phyloP scores from a whole-genome alignment of 2,329 filamentous ascomycete genomes.

The Penicillium digitatum region DNA sequence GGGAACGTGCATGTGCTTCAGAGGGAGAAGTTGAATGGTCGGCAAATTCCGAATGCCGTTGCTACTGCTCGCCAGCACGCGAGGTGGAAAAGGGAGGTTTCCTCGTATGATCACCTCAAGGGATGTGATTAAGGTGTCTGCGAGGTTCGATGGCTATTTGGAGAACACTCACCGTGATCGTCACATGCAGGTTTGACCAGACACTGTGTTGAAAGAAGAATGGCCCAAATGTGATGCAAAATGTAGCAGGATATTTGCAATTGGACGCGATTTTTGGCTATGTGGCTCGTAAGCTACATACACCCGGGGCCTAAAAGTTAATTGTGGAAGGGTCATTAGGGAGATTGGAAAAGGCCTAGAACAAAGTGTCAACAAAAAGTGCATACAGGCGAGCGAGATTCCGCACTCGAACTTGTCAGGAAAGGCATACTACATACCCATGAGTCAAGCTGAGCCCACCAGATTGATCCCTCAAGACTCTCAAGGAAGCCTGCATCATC shows the following conservation, averaged over 20 bases:
- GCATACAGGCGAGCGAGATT: not conserved
- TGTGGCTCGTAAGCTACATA: not conserved
- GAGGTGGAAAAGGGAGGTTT: constrained; percentile 7
- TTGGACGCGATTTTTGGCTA: not conserved
- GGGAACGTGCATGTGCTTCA: constrained; percentile 7
- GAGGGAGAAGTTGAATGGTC: constrained; percentile 17
- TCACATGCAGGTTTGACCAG: not conserved
- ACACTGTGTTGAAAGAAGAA: not conserved
- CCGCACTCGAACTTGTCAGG: not conserved
- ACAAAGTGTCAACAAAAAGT: constrained; percentile 4
- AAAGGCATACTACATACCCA: constrained; percentile 28
- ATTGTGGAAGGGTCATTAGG: constrained; percentile 30
- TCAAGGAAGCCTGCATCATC: constrained; percentile 32
- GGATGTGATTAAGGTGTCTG: constrained; percentile 19
- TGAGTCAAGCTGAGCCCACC: constrained; percentile 40
- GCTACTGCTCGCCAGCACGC: constrained; percentile 16
- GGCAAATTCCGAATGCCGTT: constrained; percentile 16
- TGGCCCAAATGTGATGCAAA: not conserved
- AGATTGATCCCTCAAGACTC: constrained; percentile 36
- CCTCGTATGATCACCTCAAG: constrained; percentile 15
- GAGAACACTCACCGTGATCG: not conserved
- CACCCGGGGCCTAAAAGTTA: constrained; percentile 13
- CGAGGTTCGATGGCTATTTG: constrained; percentile 9
- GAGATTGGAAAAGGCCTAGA: constrained; percentile 35
- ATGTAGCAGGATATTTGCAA: not conserved